Evolutionary conservation across 805 yeast species (phyloP), one percentile per base, ranked within the genome.

Genomic region (Starmerella geochares): DNA sequence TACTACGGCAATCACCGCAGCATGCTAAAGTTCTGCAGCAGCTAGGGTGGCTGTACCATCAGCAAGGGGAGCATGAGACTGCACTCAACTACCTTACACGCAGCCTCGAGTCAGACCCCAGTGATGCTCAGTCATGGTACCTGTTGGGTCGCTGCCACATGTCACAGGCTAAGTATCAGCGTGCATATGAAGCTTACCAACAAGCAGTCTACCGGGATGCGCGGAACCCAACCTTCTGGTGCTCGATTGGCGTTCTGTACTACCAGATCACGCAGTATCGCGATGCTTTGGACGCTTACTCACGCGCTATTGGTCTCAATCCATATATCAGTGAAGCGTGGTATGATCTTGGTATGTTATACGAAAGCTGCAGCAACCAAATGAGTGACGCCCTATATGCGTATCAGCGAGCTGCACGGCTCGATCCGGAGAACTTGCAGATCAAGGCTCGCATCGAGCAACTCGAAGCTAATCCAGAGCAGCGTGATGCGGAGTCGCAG

Each of bases 141-240:
- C 85, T 92, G 65, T 68, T 92, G 44, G 98, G 98, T 45, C 79
- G 97, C 58, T 94, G 94, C 55, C 94, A 90, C 71, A 90, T 92
- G 97, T 82, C 95, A 35, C 79, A 90, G 61, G 87, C 85, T 57
- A 95, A 90, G 66, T 92, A 87, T 70, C 83, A 92, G 53, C 87
- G 92, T 45, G 97, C 98, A 1, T 92, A 90, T 67, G 97, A 92
- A 64, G 94, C 96, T 0, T 92, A 90, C 77, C 98, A 92, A 70
- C 96, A 88, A 65, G 97, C 97, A 11, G 98, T 92, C 52, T 92
- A 92, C 66, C 77, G 96, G 55, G 97, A 92, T 67, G 83, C 94
- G 33, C 77, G 96, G 65, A 92, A 92, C 66, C 97, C 98, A 51
- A 92, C 96, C 1, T 92, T 92, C 72, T 92, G 98, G 98, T 83